Evolutionary conservation across 208 protist species (phyloP), one percentile per base, ranked within the genome.

Genomic region (Acanthamoeba lenticulata): DNA sequence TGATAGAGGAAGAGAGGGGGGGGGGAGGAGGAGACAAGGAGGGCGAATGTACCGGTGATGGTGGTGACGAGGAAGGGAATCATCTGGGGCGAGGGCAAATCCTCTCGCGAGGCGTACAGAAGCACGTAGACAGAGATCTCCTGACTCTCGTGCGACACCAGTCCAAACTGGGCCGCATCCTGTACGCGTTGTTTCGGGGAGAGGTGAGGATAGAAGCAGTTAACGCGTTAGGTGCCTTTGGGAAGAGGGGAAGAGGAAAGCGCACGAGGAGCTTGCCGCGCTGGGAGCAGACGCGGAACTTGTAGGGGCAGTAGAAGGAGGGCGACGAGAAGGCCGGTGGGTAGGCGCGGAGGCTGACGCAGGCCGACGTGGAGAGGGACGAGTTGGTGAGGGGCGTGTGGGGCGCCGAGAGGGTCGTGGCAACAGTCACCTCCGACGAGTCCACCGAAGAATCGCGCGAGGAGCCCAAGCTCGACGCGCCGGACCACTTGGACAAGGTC

Each of bases 221-320:
- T 19, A 65, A 34, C 1, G 57, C 7, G 27, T 34, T 1, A 65
- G 27, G 11, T 7, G 3, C 52, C 1, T 2, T n/a, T 60, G 17
- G 3, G 27, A 60, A 21, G 17, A 60, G 17, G 3, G 17, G 17
- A 21, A 21, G 52, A n/a, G 11, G 57, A 34, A n/a, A 2, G 57
- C 27, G 57, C 27, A 65, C 57, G 15, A 57, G 74, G 5, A 85
- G 74, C 44, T 55, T 85, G 38, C 74, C 74, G 42, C 74, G 74
- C 34, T 85, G 74, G 27, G 74, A 85, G 74, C 74, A 85, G 42
- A 85, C 74, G 21, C 74, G 74, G 74, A 85, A 85, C 44, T 85
- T 85, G 74, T 85, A 85, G 74, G 74, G 74, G 24, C 74, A 85
- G n/a, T 85, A 85, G 44, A 85, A 85, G 19, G 74, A 85, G 24